Conservation (phyloP, 2,329 filamentous ascomycete genomes). For the Lasiodiplodia hormozganensis region DNA sequence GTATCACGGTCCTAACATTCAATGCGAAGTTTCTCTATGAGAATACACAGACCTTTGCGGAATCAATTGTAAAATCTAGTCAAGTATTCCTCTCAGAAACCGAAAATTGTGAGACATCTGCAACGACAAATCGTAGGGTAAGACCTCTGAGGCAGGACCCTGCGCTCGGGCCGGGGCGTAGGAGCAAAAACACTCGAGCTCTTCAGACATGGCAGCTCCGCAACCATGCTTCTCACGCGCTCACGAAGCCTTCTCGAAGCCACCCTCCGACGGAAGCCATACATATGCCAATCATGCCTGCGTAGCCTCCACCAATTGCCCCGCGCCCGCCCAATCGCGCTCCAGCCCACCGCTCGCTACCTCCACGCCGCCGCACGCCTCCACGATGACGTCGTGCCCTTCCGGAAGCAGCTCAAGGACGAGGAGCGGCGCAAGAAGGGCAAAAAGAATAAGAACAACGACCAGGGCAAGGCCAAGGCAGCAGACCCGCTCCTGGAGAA, state of each 20-base stretch:
- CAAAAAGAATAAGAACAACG: constrained; percentile 26
- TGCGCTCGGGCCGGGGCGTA: not conserved
- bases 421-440: constrained; percentile 43
- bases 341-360: not conserved
- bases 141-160: not conserved
- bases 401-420: constrained; percentile 48
- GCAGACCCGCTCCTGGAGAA: constrained; percentile 51
- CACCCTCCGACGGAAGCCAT: constrained; percentile 1
- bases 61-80: too few species aligned
- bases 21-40: too few species aligned
- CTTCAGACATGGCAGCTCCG: not conserved
- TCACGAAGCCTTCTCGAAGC: constrained; percentile 7
- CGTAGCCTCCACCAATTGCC: not conserved
- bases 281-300: constrained; percentile 26
- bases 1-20: too few species aligned
- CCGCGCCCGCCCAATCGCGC: not conserved
- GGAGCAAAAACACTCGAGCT: constrained; percentile 19
- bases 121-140: not conserved
- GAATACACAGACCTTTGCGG: too few species aligned
- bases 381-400: constrained; percentile 39
- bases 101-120: not conserved
- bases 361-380: constrained; percentile 10
- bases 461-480: constrained; percentile 22
- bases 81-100: too few species aligned
- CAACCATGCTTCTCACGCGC: constrained; percentile 25